These are phyloP conservation scores for Gossypium ekmanianum DNA, from an alignment of 345 rosid genomes.

Conservation along the genomic window DNA sequence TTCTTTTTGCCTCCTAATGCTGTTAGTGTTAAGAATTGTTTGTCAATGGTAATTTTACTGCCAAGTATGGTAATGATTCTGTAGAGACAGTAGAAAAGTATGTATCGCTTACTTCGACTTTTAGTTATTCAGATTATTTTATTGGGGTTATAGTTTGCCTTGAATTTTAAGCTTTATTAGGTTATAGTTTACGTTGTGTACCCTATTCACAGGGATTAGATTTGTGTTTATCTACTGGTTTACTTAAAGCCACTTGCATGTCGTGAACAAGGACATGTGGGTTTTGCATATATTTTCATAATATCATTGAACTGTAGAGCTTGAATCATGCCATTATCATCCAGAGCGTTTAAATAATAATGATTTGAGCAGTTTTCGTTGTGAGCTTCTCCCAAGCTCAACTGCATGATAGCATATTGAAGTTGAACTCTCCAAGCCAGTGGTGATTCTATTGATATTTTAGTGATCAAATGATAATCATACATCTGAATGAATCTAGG, in stretches of 20 bases:
- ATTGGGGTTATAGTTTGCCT: not conserved
- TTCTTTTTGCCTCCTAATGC: not conserved
- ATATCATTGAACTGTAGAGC: not conserved
- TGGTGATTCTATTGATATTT: not conserved
- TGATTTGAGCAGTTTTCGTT: not conserved
- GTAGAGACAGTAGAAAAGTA: not conserved
- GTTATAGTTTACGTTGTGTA: not conserved
- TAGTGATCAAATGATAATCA: not conserved
- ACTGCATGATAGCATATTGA: not conserved
- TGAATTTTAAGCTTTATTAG: not conserved
- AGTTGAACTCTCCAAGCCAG: not conserved
- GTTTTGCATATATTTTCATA: not conserved
- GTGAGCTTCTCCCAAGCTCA: not conserved
- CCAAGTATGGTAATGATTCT: not conserved
- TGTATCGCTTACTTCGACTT: not conserved
- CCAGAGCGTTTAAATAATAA: not conserved
- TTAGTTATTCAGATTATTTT: not conserved
- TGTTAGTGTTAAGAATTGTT: not conserved
- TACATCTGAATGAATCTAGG: not conserved
- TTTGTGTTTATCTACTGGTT: not conserved
- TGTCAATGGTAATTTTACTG: not conserved
- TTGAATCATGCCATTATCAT: not conserved
- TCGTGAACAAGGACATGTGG: not conserved
- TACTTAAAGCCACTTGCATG: not conserved
- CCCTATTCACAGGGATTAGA: not conserved